Evolutionary conservation across 1,139 yeast species (phyloP), one percentile per base, ranked within the genome.

Genomic region (Lodderomyces theae): DNA sequence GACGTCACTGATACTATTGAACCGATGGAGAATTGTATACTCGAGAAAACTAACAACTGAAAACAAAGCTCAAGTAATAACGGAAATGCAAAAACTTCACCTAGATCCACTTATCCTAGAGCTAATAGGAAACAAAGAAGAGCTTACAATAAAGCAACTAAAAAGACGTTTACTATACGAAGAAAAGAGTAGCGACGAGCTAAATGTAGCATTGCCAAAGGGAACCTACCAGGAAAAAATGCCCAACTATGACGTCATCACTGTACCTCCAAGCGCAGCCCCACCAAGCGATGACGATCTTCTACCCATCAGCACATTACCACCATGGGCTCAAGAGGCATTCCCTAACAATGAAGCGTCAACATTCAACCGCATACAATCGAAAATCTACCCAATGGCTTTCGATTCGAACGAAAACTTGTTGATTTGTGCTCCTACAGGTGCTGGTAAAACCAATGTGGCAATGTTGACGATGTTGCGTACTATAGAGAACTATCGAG

Each of bases 371-470:
- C 67, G 86, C 37, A 79, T 92, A 17, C 99, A 94, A 61, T 86
- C 96, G 2, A 79, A 77, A 49, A 89, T 90, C 0, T 88, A 66
- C 51, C 94, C 95, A 1, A 61, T 68, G 28, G 97, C 95, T 0
- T 87, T 90, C 52, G 60, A 74, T 8, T 63, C 77, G 1, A 94
- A 86, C 53, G 76, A 76, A 13, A 92, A 90, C 51, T 58, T 92
- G 37, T 66, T 92, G 16, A 68, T 92, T 51, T 90, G 97, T 74
- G 97, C 98, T 0, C 98, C 98, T 3, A 92, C 98, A 0, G 98
- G 98, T 64, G 97, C 97, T 3, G 98, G 98, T 66, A 92, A 92
- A 59, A 92, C 98, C 11, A 92, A 92, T 60, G 95, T 90, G 25
- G 98, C 98, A 0, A 74, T 92, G 79, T 64, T 92, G 42, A 69